Conservation (phyloP, 768 basidiomycete genomes). For the Collybiopsis confluens region DNA sequence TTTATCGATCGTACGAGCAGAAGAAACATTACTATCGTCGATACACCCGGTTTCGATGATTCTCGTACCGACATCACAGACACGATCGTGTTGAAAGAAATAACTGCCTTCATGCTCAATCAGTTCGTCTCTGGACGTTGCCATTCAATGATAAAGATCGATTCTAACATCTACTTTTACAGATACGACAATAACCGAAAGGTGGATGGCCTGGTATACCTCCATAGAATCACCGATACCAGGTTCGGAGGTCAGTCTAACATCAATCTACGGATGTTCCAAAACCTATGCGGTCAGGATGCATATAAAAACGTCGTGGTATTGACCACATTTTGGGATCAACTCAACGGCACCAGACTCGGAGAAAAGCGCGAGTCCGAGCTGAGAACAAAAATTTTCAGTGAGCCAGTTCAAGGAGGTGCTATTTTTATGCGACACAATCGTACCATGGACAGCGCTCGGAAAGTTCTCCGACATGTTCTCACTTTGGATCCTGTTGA, state of each 20-base stretch:
- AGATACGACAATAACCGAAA: constrained; percentile 19
- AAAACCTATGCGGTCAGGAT: constrained; percentile 38
- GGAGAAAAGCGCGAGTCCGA: constrained; percentile 32
- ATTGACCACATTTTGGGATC: constrained; percentile 43
- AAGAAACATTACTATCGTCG: constrained; percentile 16
- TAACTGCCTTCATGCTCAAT: constrained; percentile 18
- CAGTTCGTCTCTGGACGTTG: constrained; percentile 10
- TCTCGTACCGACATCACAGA: constrained; percentile 24
- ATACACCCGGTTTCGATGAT: constrained; percentile 25
- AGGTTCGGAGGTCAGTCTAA: constrained; percentile 30
- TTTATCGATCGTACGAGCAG: constrained; percentile 11
- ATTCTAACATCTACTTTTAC: too few relatives aligned
- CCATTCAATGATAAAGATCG: constrained; percentile 32
- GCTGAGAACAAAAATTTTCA: constrained; percentile 16
- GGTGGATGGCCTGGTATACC: constrained; percentile 32
- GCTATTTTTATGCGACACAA: too few relatives aligned
- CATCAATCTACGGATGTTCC: constrained; percentile 41
- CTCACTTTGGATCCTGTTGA: constrained; percentile 8
- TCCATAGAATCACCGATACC: constrained; percentile 35
- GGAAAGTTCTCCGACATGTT: constrained; percentile 13
- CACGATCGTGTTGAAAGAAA: constrained; percentile 32
- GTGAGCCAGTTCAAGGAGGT: too few relatives aligned
- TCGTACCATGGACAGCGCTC: too few relatives aligned
- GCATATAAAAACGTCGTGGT: constrained; percentile 41
- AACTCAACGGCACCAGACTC: constrained; percentile 23